Evolutionary conservation across 139 green algal species (phyloP), one percentile per base, ranked within the genome.

Genomic region (Volvox reticuliferus): DNA sequence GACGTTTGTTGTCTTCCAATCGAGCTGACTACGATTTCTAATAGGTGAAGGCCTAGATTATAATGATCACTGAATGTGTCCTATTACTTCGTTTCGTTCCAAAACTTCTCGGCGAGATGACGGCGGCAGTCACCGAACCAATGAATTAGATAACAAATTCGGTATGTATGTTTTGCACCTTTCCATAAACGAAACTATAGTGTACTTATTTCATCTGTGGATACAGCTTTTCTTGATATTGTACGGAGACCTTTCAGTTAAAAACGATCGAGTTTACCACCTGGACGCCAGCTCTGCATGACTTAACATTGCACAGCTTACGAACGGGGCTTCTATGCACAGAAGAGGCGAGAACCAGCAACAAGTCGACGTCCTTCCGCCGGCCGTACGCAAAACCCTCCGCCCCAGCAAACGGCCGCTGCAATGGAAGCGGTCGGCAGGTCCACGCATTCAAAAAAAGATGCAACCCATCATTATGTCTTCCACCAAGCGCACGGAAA

Each of bases 381-480:
- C 65, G 65, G 65, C 65, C 65, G 21, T 28, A 28, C 65, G 21
- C 65, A 73, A 65, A 84, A 65, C 78, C 78, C 22, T 24, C 63
- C 12, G 37, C 78, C 78, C 78, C 78, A 32, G 36, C 36, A 13
- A 33, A 33, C 36, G 37, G 78, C 78, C 78, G 78, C 78, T 65
- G 78, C 78, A 30, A 65, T 63, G 78, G 36, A 63, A 84, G 78
- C 78, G 36, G 36, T 67, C 22, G 32, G 22, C 36, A 84, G n/a
- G 75, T 84, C 36, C 19, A 68, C 78, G 26, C 36, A 84, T 1
- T 12, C 19, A 84, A 26, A 65, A 65, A 36, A 61, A 65, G 28
- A 84, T 84, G 37, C 78, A 84, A 35, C 22, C 77, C 67, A 61
- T 84, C 18, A 18, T 68, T 84, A 35, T 67, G 78, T 84, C 63